Conservation (phyloP, 192 early-diverging fungal species). For the Coemansia javaensis region DNA sequence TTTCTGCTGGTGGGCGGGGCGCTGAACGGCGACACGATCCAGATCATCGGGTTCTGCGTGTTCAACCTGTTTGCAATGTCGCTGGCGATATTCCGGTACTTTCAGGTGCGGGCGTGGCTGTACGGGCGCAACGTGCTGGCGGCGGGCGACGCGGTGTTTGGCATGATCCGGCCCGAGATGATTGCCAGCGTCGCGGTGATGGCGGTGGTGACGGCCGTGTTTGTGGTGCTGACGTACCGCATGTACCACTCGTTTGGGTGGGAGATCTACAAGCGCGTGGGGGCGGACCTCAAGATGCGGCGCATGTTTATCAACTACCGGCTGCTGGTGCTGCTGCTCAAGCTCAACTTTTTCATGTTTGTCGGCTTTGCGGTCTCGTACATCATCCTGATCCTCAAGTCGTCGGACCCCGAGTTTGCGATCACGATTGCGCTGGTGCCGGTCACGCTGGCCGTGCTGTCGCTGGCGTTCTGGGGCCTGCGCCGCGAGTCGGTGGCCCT, state of each 20-base stretch:
- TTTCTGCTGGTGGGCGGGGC: constrained; percentile 41
- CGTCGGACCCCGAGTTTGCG: constrained; percentile 46
- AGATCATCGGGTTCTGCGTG: constrained; percentile 45
- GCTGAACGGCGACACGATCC: constrained; percentile 47
- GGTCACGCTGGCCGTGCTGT: constrained; percentile 36
- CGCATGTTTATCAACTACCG: constrained; percentile 53
- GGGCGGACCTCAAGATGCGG: constrained; percentile 52
- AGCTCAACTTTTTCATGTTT: constrained; percentile 52
- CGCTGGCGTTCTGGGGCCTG: constrained; percentile 48
- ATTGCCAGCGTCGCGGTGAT: constrained; percentile 30
- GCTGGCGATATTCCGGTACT: constrained; percentile 46
- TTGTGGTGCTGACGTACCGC: constrained; percentile 37
- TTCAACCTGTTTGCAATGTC: constrained; percentile 49
- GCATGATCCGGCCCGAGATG: constrained; percentile 21
- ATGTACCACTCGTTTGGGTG: constrained; percentile 54
- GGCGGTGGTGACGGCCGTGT: constrained; percentile 28
- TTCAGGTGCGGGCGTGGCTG: constrained; percentile 39
- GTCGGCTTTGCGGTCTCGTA: constrained; percentile 52
- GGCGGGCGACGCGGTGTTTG: constrained; percentile 10
- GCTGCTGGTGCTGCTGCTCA: constrained; percentile 47
- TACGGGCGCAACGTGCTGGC: constrained; percentile 4
- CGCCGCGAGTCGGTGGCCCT: constrained; percentile 25
- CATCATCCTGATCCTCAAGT: constrained; percentile 56
- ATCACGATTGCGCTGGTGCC: constrained; percentile 47
- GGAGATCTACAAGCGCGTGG: constrained; percentile 55